A percentile compares a stretch with the other conserved stretches of the same genome.
phyloP scores from a whole-genome alignment of 1,284 basidiomycete genomes.

The Xerocomus cyaneibrunnescens region DNA sequence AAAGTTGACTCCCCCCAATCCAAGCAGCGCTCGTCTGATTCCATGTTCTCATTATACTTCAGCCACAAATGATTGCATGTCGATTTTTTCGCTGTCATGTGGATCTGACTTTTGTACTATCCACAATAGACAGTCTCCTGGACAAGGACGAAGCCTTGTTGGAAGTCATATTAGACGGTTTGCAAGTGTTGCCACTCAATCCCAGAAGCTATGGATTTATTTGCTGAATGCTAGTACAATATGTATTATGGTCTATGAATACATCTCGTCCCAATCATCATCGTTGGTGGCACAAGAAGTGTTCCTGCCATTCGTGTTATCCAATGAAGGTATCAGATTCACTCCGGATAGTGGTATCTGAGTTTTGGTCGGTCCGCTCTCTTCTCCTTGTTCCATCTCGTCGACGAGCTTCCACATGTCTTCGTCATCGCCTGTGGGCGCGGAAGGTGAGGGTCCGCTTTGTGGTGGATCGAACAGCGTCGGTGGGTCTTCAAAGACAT shows the following conservation, averaged over 20 bases:
- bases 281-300: conserved; percentile 33
- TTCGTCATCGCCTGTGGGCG: conserved; percentile 47
- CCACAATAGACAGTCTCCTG: conserved; percentile 77
- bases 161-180: conserved; percentile 91
- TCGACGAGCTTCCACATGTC: conserved; percentile 69
- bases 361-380: neutral
- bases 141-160: conserved; percentile 83
- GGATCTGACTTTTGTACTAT: conserved; percentile 87
- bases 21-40: conserved; percentile 21
- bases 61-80: neutral
- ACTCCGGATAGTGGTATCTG: conserved; percentile 25
- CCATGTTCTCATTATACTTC: conserved; percentile 35
- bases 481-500: conserved; percentile 28
- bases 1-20: conserved; percentile 2
- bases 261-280: conserved; percentile 54
- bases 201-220: too few species aligned
- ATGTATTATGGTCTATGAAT: conserved; percentile 34
- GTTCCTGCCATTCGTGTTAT: conserved; percentile 23
- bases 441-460: conserved; percentile 2
- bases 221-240: too few species aligned
- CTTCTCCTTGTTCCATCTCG: conserved; percentile 37
- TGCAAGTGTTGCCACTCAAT: too few species aligned
- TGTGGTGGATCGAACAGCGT: conserved; percentile 11
- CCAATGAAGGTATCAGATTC: conserved; percentile 25
- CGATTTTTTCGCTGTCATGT: conserved; percentile 9